phyloP scores from a whole-genome alignment of 305 asterid genomes.

The Andrographis paniculata region DNA sequence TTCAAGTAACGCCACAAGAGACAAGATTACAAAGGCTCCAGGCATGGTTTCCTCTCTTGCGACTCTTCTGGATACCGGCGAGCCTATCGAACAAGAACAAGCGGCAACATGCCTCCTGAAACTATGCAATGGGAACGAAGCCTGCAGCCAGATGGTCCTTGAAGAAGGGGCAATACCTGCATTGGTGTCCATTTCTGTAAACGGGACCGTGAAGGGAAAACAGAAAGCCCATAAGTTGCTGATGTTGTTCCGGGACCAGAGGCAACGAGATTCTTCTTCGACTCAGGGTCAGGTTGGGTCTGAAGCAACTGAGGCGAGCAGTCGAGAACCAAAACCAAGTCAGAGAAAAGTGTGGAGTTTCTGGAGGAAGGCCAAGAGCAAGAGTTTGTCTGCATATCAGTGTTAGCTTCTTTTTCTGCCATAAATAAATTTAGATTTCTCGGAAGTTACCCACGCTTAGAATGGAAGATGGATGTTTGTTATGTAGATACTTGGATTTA shows the following conservation, averaged over 20 bases:
- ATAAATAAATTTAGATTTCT: too few species aligned
- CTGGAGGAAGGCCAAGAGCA: slow-evolving; percentile 88
- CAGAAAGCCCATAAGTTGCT: slow-evolving; percentile 98
- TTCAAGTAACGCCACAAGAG: slow-evolving; percentile 50
- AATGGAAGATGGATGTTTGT: too few species aligned
- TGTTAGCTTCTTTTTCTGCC: slow-evolving; percentile 23
- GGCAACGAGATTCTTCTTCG: slow-evolving; percentile 69
- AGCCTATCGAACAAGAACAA: slow-evolving; percentile 88
- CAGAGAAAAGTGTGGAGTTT: slow-evolving; percentile 61
- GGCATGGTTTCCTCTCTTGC: slow-evolving; percentile 57
- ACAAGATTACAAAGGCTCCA: slow-evolving; percentile 43
- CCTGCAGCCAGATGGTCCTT: slow-evolving; percentile 84
- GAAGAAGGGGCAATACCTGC: slow-evolving; percentile 98
- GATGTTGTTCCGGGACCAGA: slow-evolving; percentile 88
- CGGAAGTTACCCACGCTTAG: too few species aligned
- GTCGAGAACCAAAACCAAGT: slow-evolving; percentile 46
- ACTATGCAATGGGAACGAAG: slow-evolving; percentile 65
- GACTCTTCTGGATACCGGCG: slow-evolving; percentile 61
- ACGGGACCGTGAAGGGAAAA: slow-evolving; percentile 87
- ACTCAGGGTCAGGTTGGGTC: slow-evolving; percentile 18
- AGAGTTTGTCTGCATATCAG: slow-evolving; percentile 70
- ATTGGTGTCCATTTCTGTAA: slow-evolving; percentile 81
- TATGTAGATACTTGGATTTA: too few species aligned
- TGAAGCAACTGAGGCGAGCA: slow-evolving; percentile 13
- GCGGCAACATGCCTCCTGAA: slow-evolving; percentile 83